Conservation (phyloP, 2,329 filamentous ascomycete species). For the Aspergillus ochraceoroseus region DNA sequence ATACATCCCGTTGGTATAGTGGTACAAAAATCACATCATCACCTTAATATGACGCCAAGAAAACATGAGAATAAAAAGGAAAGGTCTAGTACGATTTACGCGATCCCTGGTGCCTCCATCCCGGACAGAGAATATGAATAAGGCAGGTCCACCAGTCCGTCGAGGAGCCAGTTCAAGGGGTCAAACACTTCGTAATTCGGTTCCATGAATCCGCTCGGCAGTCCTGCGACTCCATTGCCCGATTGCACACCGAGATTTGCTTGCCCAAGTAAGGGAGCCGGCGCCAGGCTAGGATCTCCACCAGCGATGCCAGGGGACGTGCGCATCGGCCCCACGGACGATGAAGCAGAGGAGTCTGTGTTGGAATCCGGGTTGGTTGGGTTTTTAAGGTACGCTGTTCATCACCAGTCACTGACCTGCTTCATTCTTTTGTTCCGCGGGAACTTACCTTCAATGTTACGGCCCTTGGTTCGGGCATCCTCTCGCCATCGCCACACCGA, state of each 20-base stretch:
- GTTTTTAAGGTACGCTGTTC: slow-evolving; percentile 66
- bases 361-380: slow-evolving; percentile 79
- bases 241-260: slow-evolving; percentile 31
- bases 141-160: slow-evolving; percentile 76
- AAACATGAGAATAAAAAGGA: background rate
- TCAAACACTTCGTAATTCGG: slow-evolving; percentile 84
- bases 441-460: slow-evolving; percentile 67
- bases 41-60: slow-evolving; percentile 4
- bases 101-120: slow-evolving; percentile 42
- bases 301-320: slow-evolving; percentile 34
- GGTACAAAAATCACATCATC: slow-evolving; percentile 9
- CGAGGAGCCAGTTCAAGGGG: slow-evolving; percentile 88
- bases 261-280: slow-evolving; percentile 34
- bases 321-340: slow-evolving; percentile 47
- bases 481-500: slow-evolving; percentile 64
- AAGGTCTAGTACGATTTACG: slow-evolving; percentile 19
- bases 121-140: slow-evolving; percentile 56
- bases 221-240: slow-evolving; percentile 22
- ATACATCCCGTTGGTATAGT: slow-evolving; percentile 19
- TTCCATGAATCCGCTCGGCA: slow-evolving; percentile 55
- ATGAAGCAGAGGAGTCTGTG: slow-evolving; percentile 66
- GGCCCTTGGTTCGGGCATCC: slow-evolving; percentile 62
- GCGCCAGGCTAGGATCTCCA: slow-evolving; percentile 45
- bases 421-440: background rate
- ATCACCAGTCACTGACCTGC: slow-evolving; percentile 13